These are phyloP conservation scores for Claviceps arundinis DNA, from an alignment of 2,329 filamentous ascomycete species.

Conservation along the genomic window DNA sequence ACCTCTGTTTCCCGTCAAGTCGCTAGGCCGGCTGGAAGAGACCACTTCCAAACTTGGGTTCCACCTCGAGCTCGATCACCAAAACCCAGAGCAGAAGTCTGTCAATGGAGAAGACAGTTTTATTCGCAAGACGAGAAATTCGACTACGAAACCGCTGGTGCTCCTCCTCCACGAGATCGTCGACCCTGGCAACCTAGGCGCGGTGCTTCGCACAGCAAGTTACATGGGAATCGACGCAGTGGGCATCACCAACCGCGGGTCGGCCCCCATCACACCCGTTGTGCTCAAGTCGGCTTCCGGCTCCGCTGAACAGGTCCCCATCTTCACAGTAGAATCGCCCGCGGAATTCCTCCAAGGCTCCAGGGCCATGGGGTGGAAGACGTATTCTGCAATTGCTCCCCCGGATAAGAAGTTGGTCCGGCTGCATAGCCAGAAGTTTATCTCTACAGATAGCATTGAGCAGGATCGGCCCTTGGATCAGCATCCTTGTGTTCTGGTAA, in stretches of 20 bases:
- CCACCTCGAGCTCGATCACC: slow-evolving; percentile 45
- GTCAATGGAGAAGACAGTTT: slow-evolving; percentile 58
- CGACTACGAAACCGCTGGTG: slow-evolving; percentile 49
- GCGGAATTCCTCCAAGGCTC: slow-evolving; percentile 57
- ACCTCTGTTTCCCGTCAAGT: slow-evolving; percentile 53
- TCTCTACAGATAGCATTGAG: slow-evolving; percentile 38
- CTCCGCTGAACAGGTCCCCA: slow-evolving; percentile 64
- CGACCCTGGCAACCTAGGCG: slow-evolving; percentile 83
- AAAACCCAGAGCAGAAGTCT: slow-evolving; percentile 58
- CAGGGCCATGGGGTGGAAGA: slow-evolving; percentile 60
- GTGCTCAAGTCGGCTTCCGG: slow-evolving; percentile 81
- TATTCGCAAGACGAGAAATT: slow-evolving; percentile 16
- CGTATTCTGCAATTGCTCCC: slow-evolving; percentile 60
- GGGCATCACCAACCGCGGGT: slow-evolving; percentile 58
- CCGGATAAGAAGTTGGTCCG: slow-evolving; percentile 21
- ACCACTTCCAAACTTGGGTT: slow-evolving; percentile 37
- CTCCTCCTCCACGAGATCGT: slow-evolving; percentile 63
- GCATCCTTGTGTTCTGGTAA: slow-evolving; percentile 62
- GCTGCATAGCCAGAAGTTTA: slow-evolving; percentile 26
- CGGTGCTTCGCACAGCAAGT: slow-evolving; percentile 74
- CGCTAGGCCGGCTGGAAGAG: slow-evolving; percentile 37
- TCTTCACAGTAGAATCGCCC: slow-evolving; percentile 58
- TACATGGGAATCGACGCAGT: slow-evolving; percentile 86
- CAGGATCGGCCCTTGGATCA: slow-evolving; percentile 37
- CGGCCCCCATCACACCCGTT: slow-evolving; percentile 61